These are phyloP conservation scores for Penicillium sp. DNA, from an alignment of 2,329 filamentous ascomycete genomes.

Conservation along the genomic window DNA sequence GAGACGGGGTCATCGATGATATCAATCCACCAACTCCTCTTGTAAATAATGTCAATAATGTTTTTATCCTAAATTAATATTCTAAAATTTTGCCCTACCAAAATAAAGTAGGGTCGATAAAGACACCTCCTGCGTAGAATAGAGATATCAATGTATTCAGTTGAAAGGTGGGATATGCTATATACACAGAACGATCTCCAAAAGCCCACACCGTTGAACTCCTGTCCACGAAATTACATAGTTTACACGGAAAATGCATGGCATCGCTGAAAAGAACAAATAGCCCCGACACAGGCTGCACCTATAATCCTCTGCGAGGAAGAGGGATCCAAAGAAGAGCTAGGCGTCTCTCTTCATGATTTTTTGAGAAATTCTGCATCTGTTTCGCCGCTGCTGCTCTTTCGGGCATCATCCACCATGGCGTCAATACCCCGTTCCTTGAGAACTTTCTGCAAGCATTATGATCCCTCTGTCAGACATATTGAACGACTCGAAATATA, in stretches of 20 bases:
- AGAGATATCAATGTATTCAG: not conserved
- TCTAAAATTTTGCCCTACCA: not conserved
- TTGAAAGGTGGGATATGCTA: conserved; percentile 4
- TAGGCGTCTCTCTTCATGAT: conserved; percentile 11
- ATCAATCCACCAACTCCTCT: not conserved
- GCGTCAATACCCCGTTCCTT: conserved; percentile 89
- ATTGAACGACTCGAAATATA: not conserved
- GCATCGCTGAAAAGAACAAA: conserved; percentile 4
- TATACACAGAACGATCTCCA: not conserved
- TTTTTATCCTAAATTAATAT: not conserved
- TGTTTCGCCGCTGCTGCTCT: conserved; percentile 77
- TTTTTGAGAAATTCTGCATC: conserved; percentile 65
- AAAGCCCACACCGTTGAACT: conserved; percentile 1
- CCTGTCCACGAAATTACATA: not conserved
- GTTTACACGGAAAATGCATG: not conserved
- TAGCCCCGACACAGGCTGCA: not conserved
- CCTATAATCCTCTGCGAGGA: not conserved
- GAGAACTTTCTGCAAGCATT: conserved; percentile 67
- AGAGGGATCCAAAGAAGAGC: not conserved
- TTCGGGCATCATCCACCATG: conserved; percentile 85
- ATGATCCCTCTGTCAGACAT: not conserved
- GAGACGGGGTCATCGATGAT: conserved; percentile 36
- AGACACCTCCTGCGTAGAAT: not conserved
- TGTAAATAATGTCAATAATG: conserved; percentile 13
- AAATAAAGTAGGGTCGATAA: not conserved